These are phyloP conservation scores for Aspergillus terreus DNA, from an alignment of 2,329 filamentous ascomycete genomes.

Conservation along the genomic window DNA sequence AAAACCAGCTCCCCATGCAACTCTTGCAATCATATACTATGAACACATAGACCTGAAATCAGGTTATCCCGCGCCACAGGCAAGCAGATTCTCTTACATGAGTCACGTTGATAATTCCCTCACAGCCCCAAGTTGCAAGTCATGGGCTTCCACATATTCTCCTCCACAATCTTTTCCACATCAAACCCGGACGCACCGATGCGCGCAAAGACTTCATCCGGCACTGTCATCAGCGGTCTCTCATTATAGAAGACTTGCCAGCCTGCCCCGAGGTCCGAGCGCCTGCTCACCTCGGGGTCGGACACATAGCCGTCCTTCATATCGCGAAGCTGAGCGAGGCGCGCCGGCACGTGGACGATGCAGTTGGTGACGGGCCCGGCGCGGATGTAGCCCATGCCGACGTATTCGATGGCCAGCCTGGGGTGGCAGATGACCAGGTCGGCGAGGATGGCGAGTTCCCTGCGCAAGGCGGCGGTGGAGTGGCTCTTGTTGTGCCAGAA, in stretches of 20 bases:
- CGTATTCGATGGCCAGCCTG: conserved; percentile 17
- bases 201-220: background rate
- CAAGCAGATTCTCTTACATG: too few relatives aligned
- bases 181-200: background rate
- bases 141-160: conserved; percentile 24
- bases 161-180: conserved; percentile 10
- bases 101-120: too few relatives aligned
- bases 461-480: background rate
- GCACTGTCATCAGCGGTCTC: too few relatives aligned
- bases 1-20: too few relatives aligned
- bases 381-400: conserved; percentile 18
- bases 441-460: conserved; percentile 14
- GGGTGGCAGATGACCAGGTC: conserved; percentile 18
- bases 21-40: too few relatives aligned
- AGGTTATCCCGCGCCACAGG: too few relatives aligned
- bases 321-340: background rate
- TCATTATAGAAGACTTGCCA: too few relatives aligned
- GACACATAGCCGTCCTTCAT: background rate
- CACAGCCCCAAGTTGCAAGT: conserved; percentile 18
- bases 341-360: background rate
- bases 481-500: conserved; percentile 8
- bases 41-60: too few relatives aligned
- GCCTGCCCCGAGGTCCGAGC: background rate
- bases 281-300: background rate
- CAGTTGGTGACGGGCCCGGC: conserved; percentile 5